Percentiles rank a stretch among this genome's conserved stretches.
Evolutionary conservation across 176 grass and related monocot genomes (phyloP).

Genomic region (Paspalum vaginatum): DNA sequence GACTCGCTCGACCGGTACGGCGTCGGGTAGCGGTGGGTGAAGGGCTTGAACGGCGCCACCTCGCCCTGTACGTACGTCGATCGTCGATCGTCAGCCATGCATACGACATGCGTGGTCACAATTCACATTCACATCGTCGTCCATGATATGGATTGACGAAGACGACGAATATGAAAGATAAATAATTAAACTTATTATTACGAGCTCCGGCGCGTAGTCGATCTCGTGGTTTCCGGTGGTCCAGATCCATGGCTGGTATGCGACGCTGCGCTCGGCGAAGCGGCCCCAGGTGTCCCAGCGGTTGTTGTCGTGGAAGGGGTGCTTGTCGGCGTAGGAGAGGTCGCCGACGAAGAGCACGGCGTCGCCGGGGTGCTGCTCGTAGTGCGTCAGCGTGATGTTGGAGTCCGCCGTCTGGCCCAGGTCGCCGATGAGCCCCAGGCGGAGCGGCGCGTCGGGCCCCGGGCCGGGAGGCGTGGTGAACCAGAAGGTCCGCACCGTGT

Average conservation of each 20-base stretch:
- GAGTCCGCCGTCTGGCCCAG: constrained; percentile 66
- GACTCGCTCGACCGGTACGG: constrained; percentile 18
- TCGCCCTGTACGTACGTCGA: too few species aligned
- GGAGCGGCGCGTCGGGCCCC: constrained; percentile 57
- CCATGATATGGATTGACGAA: too few species aligned
- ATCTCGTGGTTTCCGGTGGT: constrained; percentile 68
- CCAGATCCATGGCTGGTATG: constrained; percentile 71
- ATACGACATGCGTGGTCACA: too few species aligned
- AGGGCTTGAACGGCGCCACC: constrained; percentile 49
- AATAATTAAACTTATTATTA: too few species aligned
- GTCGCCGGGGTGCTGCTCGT: constrained; percentile 41
- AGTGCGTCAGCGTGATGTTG: constrained; percentile 60
- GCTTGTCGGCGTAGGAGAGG: constrained; percentile 68
- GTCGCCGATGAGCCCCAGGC: constrained; percentile 71
- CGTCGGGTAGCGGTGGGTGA: constrained; percentile 46
- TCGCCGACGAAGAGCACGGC: constrained; percentile 71
- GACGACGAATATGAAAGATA: too few species aligned
- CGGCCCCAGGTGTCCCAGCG: constrained; percentile 71
- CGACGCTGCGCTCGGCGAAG: constrained; percentile 60
- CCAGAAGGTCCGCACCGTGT: constrained; percentile 58
- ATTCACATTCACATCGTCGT: too few species aligned
- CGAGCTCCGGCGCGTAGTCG: constrained; percentile 61
- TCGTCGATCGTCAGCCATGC: too few species aligned
- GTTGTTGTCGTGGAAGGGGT: constrained; percentile 53
- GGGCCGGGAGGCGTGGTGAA: constrained; percentile 60